These are phyloP conservation scores for Achlya hypogyna DNA, from an alignment of 352 stramenopile genomes.

Conservation along the genomic window DNA sequence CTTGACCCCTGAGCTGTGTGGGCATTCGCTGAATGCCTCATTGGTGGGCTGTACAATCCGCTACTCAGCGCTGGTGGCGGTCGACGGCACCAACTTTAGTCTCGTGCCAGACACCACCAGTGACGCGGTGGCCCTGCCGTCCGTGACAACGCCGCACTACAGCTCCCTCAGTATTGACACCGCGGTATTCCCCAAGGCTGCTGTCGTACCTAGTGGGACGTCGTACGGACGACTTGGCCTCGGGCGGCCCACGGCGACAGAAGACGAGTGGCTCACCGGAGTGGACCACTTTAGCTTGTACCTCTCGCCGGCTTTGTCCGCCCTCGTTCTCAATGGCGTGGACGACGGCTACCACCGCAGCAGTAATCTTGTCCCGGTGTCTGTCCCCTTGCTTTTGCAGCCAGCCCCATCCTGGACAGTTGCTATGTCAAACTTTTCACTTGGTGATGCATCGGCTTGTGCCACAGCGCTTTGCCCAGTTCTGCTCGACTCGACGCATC, in stretches of 20 bases:
- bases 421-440: background rate
- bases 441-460: background rate
- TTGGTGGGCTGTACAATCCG: too few relatives aligned
- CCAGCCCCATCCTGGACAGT: background rate
- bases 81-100: background rate
- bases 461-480: background rate
- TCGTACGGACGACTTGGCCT: background rate
- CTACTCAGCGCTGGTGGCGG: too few relatives aligned
- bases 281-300: background rate
- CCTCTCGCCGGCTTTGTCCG: background rate
- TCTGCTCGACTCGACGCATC: background rate
- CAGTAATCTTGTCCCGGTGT: background rate
- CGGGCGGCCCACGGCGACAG: background rate
- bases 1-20: too few relatives aligned
- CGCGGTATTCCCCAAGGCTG: too few relatives aligned
- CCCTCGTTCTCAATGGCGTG: background rate
- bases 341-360: background rate
- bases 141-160: background rate
- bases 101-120: background rate
- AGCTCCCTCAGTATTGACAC: background rate
- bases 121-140: background rate
- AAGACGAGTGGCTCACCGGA: background rate
- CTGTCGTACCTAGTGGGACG: background rate
- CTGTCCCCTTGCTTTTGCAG: background rate
- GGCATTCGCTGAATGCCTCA: too few relatives aligned